These are phyloP conservation scores for Wickerhamomyces chaumierensis DNA, from an alignment of 805 yeast genomes.

Conservation along the genomic window DNA sequence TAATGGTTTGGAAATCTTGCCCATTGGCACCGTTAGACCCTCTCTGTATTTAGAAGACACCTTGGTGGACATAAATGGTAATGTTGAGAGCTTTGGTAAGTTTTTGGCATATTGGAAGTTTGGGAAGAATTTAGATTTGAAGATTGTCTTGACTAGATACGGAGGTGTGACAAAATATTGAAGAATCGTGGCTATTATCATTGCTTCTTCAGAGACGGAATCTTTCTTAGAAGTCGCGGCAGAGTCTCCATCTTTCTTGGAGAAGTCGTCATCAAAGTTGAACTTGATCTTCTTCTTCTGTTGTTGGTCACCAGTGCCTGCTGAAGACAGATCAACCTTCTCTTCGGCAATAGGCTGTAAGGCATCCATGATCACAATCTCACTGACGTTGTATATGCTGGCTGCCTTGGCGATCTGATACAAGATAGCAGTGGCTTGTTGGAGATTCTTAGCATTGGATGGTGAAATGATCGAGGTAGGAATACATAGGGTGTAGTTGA, in stretches of 20 bases:
- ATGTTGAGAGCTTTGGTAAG: constrained; percentile 58
- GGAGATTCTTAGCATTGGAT: constrained; percentile 49
- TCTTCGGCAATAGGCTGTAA: constrained; percentile 17
- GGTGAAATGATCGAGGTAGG: constrained; percentile 54
- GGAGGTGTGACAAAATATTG: constrained; percentile 83
- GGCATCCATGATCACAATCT: constrained; percentile 59
- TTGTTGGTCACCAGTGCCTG: constrained; percentile 4
- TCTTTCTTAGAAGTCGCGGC: constrained; percentile 1
- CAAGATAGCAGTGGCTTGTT: constrained; percentile 61
- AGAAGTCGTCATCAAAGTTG: constrained; percentile 18
- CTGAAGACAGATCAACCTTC: constrained; percentile 11
- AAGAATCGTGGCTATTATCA: constrained; percentile 55
- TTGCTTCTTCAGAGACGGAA: constrained; percentile 24
- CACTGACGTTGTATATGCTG: constrained; percentile 58
- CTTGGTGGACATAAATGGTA: constrained; percentile 58
- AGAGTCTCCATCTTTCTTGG: constrained; percentile 6
- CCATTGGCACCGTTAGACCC: constrained; percentile 40
- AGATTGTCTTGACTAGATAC: constrained; percentile 56
- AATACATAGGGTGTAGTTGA: constrained; percentile 50
- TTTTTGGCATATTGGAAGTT: constrained; percentile 54
- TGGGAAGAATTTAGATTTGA: constrained; percentile 32
- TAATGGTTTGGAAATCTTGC: constrained; percentile 21
- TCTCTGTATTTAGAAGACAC: constrained; percentile 40
- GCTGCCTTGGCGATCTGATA: constrained; percentile 76
- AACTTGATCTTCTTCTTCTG: constrained; percentile 20